Evolutionary conservation across 1,139 yeast genomes (phyloP), one percentile per base, ranked within the genome.

Genomic region (Taphrina betulina): DNA sequence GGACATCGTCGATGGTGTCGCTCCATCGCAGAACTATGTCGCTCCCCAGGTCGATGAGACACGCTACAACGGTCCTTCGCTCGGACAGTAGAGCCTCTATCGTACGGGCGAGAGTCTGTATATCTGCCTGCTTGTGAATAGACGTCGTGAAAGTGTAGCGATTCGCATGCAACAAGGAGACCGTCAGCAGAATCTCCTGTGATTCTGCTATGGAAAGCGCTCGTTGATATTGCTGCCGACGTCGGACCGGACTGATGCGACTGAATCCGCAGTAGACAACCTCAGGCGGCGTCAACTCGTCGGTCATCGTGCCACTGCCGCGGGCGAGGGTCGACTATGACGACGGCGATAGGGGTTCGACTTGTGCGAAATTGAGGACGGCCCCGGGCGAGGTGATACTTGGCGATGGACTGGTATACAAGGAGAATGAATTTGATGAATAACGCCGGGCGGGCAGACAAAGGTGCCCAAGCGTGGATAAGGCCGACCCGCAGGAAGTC

Each of bases 101-200:
- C 17, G 36, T 24, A 8, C 54, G 46, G 2, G 54, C 54, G 2
- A 50, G 41, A 5, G 54, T 40, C 34, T 50, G 54, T 3, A 50
- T 10, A 34, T 40, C 46, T 29, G 54, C 54, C 28, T 40, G 54
- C 35, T 40, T 50, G 45, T 50, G 46, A 14, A 50, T 50, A 4
- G 33, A 17, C 23, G 26, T 16, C 8, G 24, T 17, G 14, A 41
- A 28, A 10, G 33, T n/a, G 35, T 26, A 17, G 3, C 31, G 31
- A 14, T 24, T 34, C 2, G 33, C 14, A 5, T 23, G 17, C 3
- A 29, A n/a, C 4, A 41, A 17, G 17, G 23, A 8, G 23, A 41
- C 26, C 4, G 19, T 5, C 3, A 41, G 17, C 12, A 34, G 24
- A 14, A 41, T 41, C 14, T 26, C 45, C 22, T 41, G 45, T 26